phyloP scores from a whole-genome alignment of 768 basidiomycete species.

The Trametes cinnabarina region DNA sequence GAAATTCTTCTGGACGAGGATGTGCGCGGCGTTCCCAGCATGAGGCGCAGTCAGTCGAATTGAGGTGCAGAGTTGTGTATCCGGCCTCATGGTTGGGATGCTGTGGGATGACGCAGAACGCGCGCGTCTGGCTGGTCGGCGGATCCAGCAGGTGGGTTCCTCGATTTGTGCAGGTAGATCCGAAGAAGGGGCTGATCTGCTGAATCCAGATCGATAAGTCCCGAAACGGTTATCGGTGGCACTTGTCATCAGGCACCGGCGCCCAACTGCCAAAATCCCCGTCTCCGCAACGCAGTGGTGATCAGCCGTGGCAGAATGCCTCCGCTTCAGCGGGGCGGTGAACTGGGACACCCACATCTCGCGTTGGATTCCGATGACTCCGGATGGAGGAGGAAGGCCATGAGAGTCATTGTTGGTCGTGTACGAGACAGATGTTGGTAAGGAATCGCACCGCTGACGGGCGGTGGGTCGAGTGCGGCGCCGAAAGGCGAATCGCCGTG shows the following conservation, averaged over 20 bases:
- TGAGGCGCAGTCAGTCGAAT: slow-evolving; percentile 5
- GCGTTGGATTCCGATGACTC: not conserved
- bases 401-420: not conserved
- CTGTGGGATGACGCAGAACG: slow-evolving; percentile 15
- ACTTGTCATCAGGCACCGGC: slow-evolving; percentile 22
- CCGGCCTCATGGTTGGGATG: slow-evolving; percentile 1
- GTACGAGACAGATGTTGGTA: not conserved
- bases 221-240: slow-evolving; percentile 15
- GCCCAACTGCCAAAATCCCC: slow-evolving; percentile 19
- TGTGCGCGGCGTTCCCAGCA: not conserved
- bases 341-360: slow-evolving; percentile 10
- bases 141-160: slow-evolving; percentile 8
- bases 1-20: not conserved
- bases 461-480: slow-evolving; percentile 20
- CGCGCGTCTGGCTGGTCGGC: not conserved
- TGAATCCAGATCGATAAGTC: slow-evolving; percentile 19
- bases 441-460: slow-evolving; percentile 3
- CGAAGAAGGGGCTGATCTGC: slow-evolving; percentile 22
- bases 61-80: slow-evolving; percentile 5
- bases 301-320: not conserved
- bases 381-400: not conserved
- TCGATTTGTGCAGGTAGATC: slow-evolving; percentile 14
- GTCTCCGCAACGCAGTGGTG: not conserved
- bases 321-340: slow-evolving; percentile 4
- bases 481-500: slow-evolving; percentile 27